Evolutionary conservation across 805 yeast species (phyloP), one percentile per base, ranked within the genome.

Genomic region (Kuraishia cidri): DNA sequence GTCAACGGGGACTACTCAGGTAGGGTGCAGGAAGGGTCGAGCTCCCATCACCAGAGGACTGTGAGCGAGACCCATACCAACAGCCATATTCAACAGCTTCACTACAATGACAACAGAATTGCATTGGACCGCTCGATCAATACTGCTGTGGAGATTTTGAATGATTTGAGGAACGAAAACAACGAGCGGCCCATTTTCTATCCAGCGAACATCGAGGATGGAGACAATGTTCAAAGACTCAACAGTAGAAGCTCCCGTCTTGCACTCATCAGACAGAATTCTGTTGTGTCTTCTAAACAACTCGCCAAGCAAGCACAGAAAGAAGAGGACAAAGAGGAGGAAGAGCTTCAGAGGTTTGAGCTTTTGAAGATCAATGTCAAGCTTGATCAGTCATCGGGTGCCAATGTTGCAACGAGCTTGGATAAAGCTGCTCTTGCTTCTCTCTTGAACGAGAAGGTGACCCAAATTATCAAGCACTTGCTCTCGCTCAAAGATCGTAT

Each of bases 401-500:
- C 54, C 26, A 64, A 67, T 35, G 54, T 74, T 2, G 61, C 73
- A n/a, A 59, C 71, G 2, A 62, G 66, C 26, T 58, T 86, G 39
- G 94, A 83, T 49, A 75, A 75, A 44, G 53, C 69, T 22, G 76
- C 94, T 1, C 59, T 84, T 16, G 75, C 94, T 0, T 69, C 75
- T 29, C 56, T 90, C 14, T 58, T 90, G 24, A 81, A 76, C 35
- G 76, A 76, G 29, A 83, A 83, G 46, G 64, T 90, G 14, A 45
- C 61, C 9, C 79, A 73, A 38, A 79, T 80, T 13, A 56, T 72
- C 8, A 74, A 72, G 42, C 96, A 88, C 49, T 59, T 90, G 31
- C 46, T 59, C 6, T 73, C 87, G 12, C 61, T 94, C 39, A 75
- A 77, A 41, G 92, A 79, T 31, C 70, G 99, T 44, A 79, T 92